These are phyloP conservation scores for Prototheca wickerhamii DNA, from an alignment of 163 green algal genomes.

Conservation along the genomic window DNA sequence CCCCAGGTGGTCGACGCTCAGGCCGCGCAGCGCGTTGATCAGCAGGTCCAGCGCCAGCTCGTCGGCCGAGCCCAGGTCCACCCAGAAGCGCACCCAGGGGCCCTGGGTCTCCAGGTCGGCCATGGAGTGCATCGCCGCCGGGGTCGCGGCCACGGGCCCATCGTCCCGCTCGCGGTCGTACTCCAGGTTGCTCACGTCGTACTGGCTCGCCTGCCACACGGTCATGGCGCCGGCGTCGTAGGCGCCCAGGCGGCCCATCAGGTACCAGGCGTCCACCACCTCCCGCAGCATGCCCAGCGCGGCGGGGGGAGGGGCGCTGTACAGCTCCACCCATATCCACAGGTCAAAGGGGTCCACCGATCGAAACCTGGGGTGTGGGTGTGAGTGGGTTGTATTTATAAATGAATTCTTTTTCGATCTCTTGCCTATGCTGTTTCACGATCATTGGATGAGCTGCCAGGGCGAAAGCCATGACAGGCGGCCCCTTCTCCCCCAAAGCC, in stretches of 20 bases:
- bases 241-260: slow-evolving; percentile 80
- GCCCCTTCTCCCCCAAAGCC: no score
- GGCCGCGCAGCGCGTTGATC: slow-evolving; percentile 69
- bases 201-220: slow-evolving; percentile 27
- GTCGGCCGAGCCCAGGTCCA: slow-evolving; percentile 80
- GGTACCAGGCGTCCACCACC: slow-evolving; percentile 81
- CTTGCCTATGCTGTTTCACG: no score
- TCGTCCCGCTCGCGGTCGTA: slow-evolving; percentile 49
- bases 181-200: slow-evolving; percentile 46
- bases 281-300: slow-evolving; percentile 39
- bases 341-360: slow-evolving; percentile 62
- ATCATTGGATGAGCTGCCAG: no score
- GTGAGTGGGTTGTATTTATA: not conserved
- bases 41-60: slow-evolving; percentile 82
- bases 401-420: no score
- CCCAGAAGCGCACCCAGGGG: slow-evolving; percentile 54
- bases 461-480: no score
- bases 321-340: slow-evolving; percentile 67
- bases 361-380: slow-evolving; percentile 32
- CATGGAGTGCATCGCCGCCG: slow-evolving; percentile 72
- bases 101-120: slow-evolving; percentile 53
- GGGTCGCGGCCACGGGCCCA: slow-evolving; percentile 6
- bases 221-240: slow-evolving; percentile 87
- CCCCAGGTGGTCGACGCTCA: slow-evolving; percentile 59
- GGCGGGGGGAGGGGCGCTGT: slow-evolving; percentile 13